Base-by-base conservation (phyloP, 108 stramenopile species). In the Fragilariopsis cylindrus region DNA sequence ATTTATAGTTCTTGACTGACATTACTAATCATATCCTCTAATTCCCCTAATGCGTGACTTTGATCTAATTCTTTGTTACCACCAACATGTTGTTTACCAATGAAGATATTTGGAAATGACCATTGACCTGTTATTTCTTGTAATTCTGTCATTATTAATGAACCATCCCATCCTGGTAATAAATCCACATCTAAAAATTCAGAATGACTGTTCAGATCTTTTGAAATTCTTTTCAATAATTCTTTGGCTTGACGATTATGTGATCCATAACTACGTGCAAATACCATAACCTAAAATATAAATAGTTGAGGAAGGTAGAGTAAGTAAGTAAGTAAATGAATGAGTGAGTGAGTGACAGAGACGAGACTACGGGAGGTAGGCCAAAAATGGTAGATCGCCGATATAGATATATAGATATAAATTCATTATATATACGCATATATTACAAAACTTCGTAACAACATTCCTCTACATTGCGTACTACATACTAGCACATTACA, bases 81-180 rank as follows among this genome's bases (percentile, higher is more conserved):
- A 15, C 77, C 77, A 9, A 78, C 65, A 58, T 78, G 77, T 44
- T 72, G 65, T 50, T 54, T 52, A 8, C 71, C 71, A 46, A 78
- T 78, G 48, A 78, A 78, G 42, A 78, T 78, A 60, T 78, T 78
- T 5, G 77, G 77, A 16, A 78, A 62, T 3, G 71, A 70, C 77
- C 77, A 78, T 46, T 78, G 77, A 13, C 77, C 77, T 55, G 77
- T 78, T 43, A 72, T 18, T 11, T 55, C 71, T 44, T 78, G 69
- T 45, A 78, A 41, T 16, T 72, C 77, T 46, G 65, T 63, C 56
- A 72, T 55, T 39, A 78, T n/a, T n/a, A 78, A 42, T 11, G 65
- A 42, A 39, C 57, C 56, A 72, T 78, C 77, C 71, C 71, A 78
- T 4, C 71, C 77, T 41, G 71, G 70, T 46, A 78, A 40, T 45